Evolutionary conservation across 2,329 filamentous ascomycete species (phyloP), one percentile per base, ranked within the genome.

Genomic region (Cladosporium sp.): DNA sequence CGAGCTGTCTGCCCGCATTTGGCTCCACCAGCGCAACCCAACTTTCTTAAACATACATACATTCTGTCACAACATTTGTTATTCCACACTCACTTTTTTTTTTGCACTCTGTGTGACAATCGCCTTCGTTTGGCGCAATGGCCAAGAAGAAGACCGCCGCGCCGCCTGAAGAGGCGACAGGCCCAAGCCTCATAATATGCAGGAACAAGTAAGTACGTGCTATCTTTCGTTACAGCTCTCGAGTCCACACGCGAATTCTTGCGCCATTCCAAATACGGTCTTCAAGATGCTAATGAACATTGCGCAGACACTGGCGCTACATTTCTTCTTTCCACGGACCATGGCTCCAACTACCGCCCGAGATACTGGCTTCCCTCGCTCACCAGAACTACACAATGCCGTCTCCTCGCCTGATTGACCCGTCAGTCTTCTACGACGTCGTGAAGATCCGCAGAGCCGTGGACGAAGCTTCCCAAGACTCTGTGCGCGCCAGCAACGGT

Each of bases 321-420:
- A 92, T 94, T 60, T 92, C 89, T 20, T 88, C 87, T 28, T 94
- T 90, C 69, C 87, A 92, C 70, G 90, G 90, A 22, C 86, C 89
- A 65, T 94, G 90, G 90, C 83, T 92, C 14, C 87, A 91, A 73
- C 79, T 93, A 59, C 88, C 89, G 19, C 83, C 86, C 63, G 89
- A 93, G 73, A 84, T 92, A 59, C 85, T 95, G 74, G 88, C 92
- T 72, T 85, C 83, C 51, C 82, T 94, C 52, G 89, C 89, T 57
- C 85, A 90, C 75, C 86, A 85, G 72, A 94, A 93, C 75, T 92
- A 88, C 76, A 86, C 88, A 64, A 86, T 88, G 64, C 87, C 88
- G 15, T 84, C 86, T 28, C 90, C 90, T 9, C 87, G 84, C 59
- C 87, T 89, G 50, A 86, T 94, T 70, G 88, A 94, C 72, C 87